Percentiles rank a stretch among this genome's conserved stretches.
Conservation (phyloP, 352 stramenopile species). For the Globisporangium recalcitrans region DNA sequence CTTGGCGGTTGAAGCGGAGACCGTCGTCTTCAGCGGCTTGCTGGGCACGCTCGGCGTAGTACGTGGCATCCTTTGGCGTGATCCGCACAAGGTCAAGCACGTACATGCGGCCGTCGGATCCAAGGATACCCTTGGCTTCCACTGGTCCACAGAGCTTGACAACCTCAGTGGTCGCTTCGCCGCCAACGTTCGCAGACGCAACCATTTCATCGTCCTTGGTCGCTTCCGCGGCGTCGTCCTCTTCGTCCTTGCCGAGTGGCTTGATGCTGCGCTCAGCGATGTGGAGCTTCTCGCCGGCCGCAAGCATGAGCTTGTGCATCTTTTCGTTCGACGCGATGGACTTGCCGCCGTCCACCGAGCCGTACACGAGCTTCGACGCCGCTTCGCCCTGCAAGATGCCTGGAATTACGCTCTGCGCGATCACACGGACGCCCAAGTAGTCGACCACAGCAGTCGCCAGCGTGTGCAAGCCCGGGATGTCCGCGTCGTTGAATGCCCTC, state of each 20-base stretch:
- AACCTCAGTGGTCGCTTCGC: constrained; percentile 52
- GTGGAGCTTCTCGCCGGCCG: constrained; percentile 81
- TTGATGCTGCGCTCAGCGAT: constrained; percentile 85
- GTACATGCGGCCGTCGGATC: constrained; percentile 93
- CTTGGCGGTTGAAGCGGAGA: constrained; percentile 60
- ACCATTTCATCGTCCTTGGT: constrained; percentile 23
- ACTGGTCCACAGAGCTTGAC: constrained; percentile 88
- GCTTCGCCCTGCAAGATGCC: constrained; percentile 95
- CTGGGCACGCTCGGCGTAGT: constrained; percentile 55
- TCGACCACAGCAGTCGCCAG: constrained; percentile 94
- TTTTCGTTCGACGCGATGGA: constrained; percentile 88
- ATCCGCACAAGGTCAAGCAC: constrained; percentile 93
- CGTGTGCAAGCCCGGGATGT: constrained; percentile 90
- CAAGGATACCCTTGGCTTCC: constrained; percentile 95
- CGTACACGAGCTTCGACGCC: constrained; percentile 92
- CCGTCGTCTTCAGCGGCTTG: constrained; percentile 36
- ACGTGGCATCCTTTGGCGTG: constrained; percentile 93
- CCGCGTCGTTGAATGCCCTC: constrained; percentile 88
- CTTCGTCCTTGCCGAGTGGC: constrained; percentile 59
- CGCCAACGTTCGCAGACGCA: constrained; percentile 21
- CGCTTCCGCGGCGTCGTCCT: constrained; percentile 22
- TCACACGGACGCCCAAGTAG: constrained; percentile 91
- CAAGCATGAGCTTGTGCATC: constrained; percentile 89
- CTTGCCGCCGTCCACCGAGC: constrained; percentile 90
- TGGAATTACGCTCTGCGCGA: constrained; percentile 94